A percentile compares a stretch with the other conserved stretches of the same genome.
Evolutionary conservation across 257 asterid genomes (phyloP).

Genomic region (Gentiana dahurica): DNA sequence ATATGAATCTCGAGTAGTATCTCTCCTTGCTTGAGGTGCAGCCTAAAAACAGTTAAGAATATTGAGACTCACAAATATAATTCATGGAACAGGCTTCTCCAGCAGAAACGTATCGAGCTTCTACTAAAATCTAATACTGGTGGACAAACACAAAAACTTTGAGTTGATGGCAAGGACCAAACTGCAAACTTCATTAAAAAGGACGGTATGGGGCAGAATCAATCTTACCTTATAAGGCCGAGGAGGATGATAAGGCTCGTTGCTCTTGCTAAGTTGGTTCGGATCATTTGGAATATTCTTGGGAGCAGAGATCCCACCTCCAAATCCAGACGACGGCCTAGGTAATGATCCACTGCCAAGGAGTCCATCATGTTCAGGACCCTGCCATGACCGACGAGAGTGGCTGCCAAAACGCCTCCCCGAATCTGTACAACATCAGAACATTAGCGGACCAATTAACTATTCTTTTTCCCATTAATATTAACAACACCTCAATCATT

Average conservation of each 20-base stretch:
- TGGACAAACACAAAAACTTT: not conserved
- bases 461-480: not conserved
- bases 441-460: conserved; percentile 3
- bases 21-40: conserved; percentile 58
- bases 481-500: not conserved
- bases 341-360: conserved; percentile 98
- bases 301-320: conserved; percentile 47
- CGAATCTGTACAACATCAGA: conserved; percentile 38
- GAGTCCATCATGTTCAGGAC: conserved; percentile 89
- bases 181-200: not conserved
- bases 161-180: not conserved
- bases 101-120: not conserved
- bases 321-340: conserved; percentile 64
- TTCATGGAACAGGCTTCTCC: conserved; percentile 3
- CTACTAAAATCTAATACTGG: not conserved
- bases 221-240: conserved; percentile 82
- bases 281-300: conserved; percentile 50
- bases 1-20: conserved; percentile 37
- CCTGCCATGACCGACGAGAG: conserved; percentile 72
- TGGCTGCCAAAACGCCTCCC: conserved; percentile 53
- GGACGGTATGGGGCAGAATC: not conserved
- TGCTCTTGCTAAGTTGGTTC: conserved; percentile 58
- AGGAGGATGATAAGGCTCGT: conserved; percentile 95
- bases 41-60: conserved; percentile 42
- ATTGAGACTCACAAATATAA: conserved; percentile 2